Percentiles rank a stretch among this genome's conserved stretches.
Evolutionary conservation across 768 basidiomycete species (phyloP).

Genomic region (Termitomyces sp.): DNA sequence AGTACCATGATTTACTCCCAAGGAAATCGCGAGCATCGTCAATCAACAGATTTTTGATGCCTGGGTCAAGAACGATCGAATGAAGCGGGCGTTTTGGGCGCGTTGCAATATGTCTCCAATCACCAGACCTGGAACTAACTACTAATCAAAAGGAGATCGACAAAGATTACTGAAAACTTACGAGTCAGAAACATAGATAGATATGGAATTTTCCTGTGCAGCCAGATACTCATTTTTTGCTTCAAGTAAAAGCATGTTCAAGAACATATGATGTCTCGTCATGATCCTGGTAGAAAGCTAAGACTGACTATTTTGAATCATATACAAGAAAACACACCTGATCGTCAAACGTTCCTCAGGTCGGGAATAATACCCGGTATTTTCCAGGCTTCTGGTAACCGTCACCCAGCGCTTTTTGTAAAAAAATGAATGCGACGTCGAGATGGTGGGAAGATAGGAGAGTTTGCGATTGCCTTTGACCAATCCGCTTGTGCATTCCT

Average conservation of each 20-base stretch:
- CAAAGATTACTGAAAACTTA: conserved; percentile 12
- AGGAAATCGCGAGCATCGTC: conserved; percentile 72
- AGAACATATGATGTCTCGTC: conserved; percentile 30
- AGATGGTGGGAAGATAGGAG: conserved; percentile 28
- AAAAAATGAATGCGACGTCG: conserved; percentile 28
- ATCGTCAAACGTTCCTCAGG: conserved; percentile 39
- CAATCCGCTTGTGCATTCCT: conserved; percentile 12
- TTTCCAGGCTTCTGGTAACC: conserved; percentile 10
- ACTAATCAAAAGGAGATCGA: conserved; percentile 13
- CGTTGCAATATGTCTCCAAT: conserved; percentile 46
- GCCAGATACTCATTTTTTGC: conserved; percentile 34
- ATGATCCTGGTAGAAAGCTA: conserved; percentile 29
- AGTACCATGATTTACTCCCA: conserved; percentile 65
- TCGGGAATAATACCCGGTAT: conserved; percentile 1
- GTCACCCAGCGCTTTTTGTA: conserved; percentile 26
- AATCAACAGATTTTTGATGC: conserved; percentile 58
- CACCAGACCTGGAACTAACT: conserved; percentile 33
- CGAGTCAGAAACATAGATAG: conserved; percentile 40
- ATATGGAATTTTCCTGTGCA: conserved; percentile 34
- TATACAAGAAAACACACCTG: conserved; percentile 44
- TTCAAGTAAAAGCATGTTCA: conserved; percentile 36
- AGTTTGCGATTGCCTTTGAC: conserved; percentile 18
- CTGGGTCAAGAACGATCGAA: conserved; percentile 69
- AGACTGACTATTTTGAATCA: conserved; percentile 36
- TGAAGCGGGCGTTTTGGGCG: conserved; percentile 59